Conservation (phyloP, 1,284 basidiomycete species). For the Cryptococcus sp. region DNA sequence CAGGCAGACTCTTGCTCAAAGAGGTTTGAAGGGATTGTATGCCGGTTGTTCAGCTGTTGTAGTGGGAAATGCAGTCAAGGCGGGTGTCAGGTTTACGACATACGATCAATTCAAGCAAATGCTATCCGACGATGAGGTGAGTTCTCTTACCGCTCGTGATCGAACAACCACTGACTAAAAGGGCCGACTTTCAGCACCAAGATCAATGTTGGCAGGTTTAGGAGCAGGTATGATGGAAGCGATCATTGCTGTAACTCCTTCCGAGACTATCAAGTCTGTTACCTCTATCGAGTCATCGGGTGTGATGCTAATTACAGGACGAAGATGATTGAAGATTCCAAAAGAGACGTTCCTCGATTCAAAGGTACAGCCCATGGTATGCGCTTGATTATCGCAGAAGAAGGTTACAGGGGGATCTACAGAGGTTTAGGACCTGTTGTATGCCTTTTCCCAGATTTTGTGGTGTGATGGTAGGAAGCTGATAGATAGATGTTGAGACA, state of each 20-base stretch:
- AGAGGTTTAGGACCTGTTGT: constrained; percentile 91
- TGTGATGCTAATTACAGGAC: constrained; percentile 59
- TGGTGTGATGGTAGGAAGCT: background rate
- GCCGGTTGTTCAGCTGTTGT: constrained; percentile 82
- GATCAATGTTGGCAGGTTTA: constrained; percentile 81
- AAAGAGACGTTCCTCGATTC: constrained; percentile 76
- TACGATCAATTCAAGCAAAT: constrained; percentile 90
- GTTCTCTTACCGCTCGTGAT: constrained; percentile 7
- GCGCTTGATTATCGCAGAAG: constrained; percentile 70
- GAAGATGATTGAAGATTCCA: constrained; percentile 95
- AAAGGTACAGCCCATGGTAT: constrained; percentile 87
- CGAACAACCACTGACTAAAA: constrained; percentile 37
- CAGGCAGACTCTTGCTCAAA: constrained; percentile 62
- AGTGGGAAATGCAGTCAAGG: constrained; percentile 85
- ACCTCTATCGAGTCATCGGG: background rate
- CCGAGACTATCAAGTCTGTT: constrained; percentile 93
- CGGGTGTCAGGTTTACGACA: constrained; percentile 88
- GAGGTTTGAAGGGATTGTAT: constrained; percentile 74
- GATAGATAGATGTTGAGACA: constrained; percentile 81
- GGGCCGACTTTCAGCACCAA: constrained; percentile 83
- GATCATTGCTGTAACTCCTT: constrained; percentile 90
- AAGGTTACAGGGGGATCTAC: constrained; percentile 76
- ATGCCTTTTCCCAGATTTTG: constrained; percentile 45
- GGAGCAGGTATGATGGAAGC: constrained; percentile 95
- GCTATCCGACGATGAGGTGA: constrained; percentile 75